Percentiles rank a stretch among this genome's conserved stretches.
Conservation (phyloP, 2,329 filamentous ascomycete genomes). For the Boeremia exigua region DNA sequence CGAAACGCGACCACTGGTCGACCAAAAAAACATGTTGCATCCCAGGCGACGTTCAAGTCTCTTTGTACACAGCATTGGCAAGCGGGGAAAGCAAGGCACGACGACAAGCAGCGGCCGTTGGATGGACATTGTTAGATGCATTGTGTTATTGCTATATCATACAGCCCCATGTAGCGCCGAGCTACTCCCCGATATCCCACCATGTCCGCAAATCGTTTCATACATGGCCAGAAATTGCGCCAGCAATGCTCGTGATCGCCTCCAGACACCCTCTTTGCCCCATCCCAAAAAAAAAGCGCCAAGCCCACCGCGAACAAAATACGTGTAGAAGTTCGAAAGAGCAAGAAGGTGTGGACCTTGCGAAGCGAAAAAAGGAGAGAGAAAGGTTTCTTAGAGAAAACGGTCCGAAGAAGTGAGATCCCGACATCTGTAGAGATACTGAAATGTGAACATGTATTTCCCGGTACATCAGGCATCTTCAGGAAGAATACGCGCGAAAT, state of each 20-base stretch:
- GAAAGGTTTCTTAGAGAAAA: no score
- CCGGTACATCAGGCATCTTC: slow-evolving; percentile 34
- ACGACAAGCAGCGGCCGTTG: no score
- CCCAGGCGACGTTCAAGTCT: no score
- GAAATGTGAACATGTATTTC: background rate
- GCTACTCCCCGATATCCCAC: background rate
- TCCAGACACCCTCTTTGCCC: background rate
- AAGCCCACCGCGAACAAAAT: slow-evolving; percentile 3
- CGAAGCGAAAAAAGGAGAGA: background rate
- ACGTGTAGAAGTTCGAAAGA: slow-evolving; percentile 2
- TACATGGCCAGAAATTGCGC: slow-evolving; percentile 17
- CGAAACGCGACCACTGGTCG: no score
- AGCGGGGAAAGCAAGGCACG: no score
- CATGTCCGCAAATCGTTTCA: slow-evolving; percentile 7
- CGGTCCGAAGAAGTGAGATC: no score
- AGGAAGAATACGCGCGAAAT: slow-evolving; percentile 67
- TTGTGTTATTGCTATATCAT: slow-evolving; percentile 13
- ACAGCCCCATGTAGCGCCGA: background rate
- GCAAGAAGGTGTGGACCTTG: background rate
- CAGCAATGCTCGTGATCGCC: slow-evolving; percentile 15
- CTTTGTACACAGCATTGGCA: no score
- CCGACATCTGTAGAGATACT: background rate
- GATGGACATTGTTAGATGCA: slow-evolving; percentile 7
- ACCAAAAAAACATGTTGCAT: no score
- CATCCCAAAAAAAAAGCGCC: background rate